These are phyloP conservation scores for Aphanomyces euteiches DNA, from an alignment of 352 stramenopile species.

Conservation along the genomic window DNA sequence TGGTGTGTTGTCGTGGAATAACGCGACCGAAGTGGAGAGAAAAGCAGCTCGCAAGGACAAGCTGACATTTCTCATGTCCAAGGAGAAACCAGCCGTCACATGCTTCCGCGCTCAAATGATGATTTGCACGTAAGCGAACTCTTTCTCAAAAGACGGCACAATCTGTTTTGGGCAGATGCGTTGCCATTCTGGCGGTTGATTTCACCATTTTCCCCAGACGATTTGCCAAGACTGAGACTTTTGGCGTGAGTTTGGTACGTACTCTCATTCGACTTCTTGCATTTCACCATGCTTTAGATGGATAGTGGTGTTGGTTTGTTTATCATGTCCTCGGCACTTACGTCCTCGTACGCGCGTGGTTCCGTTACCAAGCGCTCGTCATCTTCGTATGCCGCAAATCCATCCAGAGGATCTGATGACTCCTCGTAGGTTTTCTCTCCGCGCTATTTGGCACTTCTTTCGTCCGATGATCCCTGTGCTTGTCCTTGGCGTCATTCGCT, in stretches of 20 bases:
- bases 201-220: constrained; percentile 95
- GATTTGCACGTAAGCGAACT: constrained; percentile 58
- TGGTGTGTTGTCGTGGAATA: constrained; percentile 51
- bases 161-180: constrained; percentile 43
- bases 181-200: constrained; percentile 97
- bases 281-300: constrained; percentile 67
- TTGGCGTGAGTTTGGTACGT: constrained; percentile 91
- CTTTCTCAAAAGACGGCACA: neutral
- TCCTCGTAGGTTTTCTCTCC: constrained; percentile 34
- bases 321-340: constrained; percentile 86
- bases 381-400: neutral
- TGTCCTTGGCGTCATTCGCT: constrained; percentile 62
- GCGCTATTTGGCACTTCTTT: constrained; percentile 48
- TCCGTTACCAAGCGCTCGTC: neutral
- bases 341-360: constrained; percentile 60
- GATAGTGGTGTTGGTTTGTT: constrained; percentile 95
- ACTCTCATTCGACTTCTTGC: constrained; percentile 7
- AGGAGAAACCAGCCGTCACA: constrained; percentile 72
- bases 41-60: constrained; percentile 82
- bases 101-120: constrained; percentile 80
- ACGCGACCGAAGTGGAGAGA: constrained; percentile 64
- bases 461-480: constrained; percentile 66
- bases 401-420: constrained; percentile 27
- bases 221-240: constrained; percentile 94
- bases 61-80: constrained; percentile 67